phyloP scores from a whole-genome alignment of 2,329 filamentous ascomycete genomes.

The Canariomyces notabilis region DNA sequence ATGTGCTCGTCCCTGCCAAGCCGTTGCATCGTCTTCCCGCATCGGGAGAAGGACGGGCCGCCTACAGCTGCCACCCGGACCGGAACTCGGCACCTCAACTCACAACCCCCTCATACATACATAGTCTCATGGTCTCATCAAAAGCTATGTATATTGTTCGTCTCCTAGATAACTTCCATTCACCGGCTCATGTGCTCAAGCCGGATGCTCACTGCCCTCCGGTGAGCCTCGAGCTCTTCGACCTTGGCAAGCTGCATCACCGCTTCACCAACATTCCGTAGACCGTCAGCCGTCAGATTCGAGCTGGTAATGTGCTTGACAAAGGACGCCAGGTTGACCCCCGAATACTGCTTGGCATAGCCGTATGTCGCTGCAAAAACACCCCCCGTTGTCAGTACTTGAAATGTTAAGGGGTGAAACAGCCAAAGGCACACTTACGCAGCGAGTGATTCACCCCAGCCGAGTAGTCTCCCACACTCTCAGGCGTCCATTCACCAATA shows the following conservation, averaged over 20 bases:
- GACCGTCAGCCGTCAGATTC: slow-evolving; percentile 77
- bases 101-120: no score
- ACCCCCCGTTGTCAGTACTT: slow-evolving; percentile 10
- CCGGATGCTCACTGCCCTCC: slow-evolving; percentile 80
- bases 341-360: slow-evolving; percentile 97
- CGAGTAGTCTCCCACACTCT: slow-evolving; percentile 96
- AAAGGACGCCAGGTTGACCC: slow-evolving; percentile 92
- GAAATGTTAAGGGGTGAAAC: background rate
- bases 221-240: slow-evolving; percentile 90
- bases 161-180: background rate
- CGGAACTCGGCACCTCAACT: no score
- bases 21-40: no score
- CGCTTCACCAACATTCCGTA: slow-evolving; percentile 77
- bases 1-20: no score
- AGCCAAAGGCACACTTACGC: slow-evolving; percentile 57
- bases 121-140: no score
- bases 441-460: slow-evolving; percentile 96
- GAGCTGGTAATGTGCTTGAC: slow-evolving; percentile 97
- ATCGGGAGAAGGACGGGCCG: no score
- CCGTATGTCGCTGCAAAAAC: slow-evolving; percentile 75
- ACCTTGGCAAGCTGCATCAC: slow-evolving; percentile 95
- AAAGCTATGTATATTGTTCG: background rate
- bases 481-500: slow-evolving; percentile 91
- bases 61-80: no score
- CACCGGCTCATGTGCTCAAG: slow-evolving; percentile 47